Conservation (phyloP, 345 rosid genomes). For the Microthlaspi erraticum region DNA sequence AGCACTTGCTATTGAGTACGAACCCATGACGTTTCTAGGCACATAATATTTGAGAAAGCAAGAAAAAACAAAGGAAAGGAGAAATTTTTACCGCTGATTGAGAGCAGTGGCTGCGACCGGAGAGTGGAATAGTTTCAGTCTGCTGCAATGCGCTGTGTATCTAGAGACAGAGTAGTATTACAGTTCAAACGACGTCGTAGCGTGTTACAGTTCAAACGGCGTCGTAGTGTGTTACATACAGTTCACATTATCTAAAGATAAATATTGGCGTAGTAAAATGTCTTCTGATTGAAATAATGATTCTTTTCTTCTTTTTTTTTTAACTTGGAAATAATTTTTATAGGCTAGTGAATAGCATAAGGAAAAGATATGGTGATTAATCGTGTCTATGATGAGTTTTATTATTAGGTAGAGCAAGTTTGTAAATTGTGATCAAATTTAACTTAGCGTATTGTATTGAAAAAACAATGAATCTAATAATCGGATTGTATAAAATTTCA, state of each 20-base stretch:
- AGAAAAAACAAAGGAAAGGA: not conserved
- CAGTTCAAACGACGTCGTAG: constrained; percentile 22
- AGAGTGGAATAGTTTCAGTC: not conserved
- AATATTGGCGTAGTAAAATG: too few relatives aligned
- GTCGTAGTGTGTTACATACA: too few relatives aligned
- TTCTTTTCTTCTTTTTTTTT: too few relatives aligned
- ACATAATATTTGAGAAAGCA: not conserved
- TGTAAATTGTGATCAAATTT: too few relatives aligned
- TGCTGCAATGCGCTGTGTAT: constrained; percentile 7
- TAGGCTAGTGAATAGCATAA: too few relatives aligned
- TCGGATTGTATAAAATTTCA: constrained; percentile 5
- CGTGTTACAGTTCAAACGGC: not conserved
- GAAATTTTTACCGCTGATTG: constrained; percentile 36
- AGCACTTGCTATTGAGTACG: constrained; percentile 36
- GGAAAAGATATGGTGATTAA: too few relatives aligned
- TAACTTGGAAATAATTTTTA: too few relatives aligned
- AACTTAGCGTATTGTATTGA: not conserved
- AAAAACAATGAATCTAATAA: not conserved
- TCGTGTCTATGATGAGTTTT: too few relatives aligned
- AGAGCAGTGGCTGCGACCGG: constrained; percentile 8
- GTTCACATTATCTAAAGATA: not conserved
- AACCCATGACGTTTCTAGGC: constrained; percentile 25
- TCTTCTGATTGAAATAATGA: too few relatives aligned
- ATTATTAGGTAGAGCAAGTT: too few relatives aligned
- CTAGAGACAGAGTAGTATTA: not conserved